phyloP scores from a whole-genome alignment of 2,329 filamentous ascomycete genomes.

The Aureobasidium sp. region DNA sequence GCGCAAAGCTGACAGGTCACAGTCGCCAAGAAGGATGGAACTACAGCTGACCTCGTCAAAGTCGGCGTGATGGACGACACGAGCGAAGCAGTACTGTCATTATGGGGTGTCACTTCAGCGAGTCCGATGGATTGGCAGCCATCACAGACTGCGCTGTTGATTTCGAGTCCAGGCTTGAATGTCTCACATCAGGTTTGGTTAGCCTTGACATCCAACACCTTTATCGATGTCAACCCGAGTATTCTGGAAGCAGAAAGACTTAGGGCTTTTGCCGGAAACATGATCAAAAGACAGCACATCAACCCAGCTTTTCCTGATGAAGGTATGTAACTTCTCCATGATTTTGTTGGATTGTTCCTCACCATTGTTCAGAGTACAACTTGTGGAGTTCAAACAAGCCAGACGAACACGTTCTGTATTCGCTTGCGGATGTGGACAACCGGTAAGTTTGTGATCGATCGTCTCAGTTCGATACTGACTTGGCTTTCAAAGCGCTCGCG shows the following conservation, averaged over 20 bases:
- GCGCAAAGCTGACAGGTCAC: slow-evolving; percentile 7
- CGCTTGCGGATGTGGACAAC: slow-evolving; percentile 39
- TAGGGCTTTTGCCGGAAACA: slow-evolving; percentile 40
- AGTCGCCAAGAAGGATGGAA: slow-evolving; percentile 44
- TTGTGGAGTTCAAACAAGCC: background rate
- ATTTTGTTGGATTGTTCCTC: background rate
- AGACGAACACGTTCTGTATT: slow-evolving; percentile 30
- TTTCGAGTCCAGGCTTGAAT: slow-evolving; percentile 40
- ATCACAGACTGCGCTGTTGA: slow-evolving; percentile 45
- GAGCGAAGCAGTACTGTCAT: slow-evolving; percentile 44
- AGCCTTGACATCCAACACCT: slow-evolving; percentile 38
- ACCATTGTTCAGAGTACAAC: background rate
- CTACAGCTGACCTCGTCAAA: slow-evolving; percentile 41
- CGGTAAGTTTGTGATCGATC: slow-evolving; percentile 14
- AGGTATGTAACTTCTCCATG: background rate
- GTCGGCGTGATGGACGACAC: slow-evolving; percentile 54
- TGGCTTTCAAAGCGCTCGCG: background rate
- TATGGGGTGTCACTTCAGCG: slow-evolving; percentile 47
- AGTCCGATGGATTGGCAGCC: slow-evolving; percentile 38
- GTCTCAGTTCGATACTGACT: background rate
- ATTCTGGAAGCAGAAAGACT: slow-evolving; percentile 50
- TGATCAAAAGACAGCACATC: slow-evolving; percentile 45
- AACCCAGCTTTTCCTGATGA: slow-evolving; percentile 42
- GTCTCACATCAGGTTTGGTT: slow-evolving; percentile 22
- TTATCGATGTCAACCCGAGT: slow-evolving; percentile 49